Conservation (phyloP, 129 eudicot species). For the Apium graveolens region DNA sequence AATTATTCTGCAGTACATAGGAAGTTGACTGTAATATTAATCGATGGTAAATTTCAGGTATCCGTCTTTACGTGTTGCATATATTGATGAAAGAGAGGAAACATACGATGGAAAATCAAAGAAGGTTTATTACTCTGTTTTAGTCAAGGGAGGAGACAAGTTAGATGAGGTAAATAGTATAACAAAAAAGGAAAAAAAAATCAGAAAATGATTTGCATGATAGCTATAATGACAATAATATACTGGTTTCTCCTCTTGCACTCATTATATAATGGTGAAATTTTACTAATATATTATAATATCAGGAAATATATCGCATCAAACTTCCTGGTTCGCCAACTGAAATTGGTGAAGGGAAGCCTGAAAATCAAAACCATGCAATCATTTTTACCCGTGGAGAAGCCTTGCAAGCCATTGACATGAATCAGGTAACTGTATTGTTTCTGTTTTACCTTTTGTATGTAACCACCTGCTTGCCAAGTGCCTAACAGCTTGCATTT, state of each 20-base stretch:
- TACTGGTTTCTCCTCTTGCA: not conserved
- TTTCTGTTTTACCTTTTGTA: slow-evolving; percentile 13
- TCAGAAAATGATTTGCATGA: not conserved
- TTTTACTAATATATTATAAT: slow-evolving; percentile 5
- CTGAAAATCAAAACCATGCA: slow-evolving; percentile 99
- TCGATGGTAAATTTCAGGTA: slow-evolving; percentile 44
- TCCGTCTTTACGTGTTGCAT: slow-evolving; percentile 92
- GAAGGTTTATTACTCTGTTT: slow-evolving; percentile 86
- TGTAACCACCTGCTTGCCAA: slow-evolving; percentile 5
- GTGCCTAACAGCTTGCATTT: not conserved
- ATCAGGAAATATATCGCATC: slow-evolving; percentile 97
- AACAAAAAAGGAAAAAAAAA: not conserved
- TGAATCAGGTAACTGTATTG: slow-evolving; percentile 70
- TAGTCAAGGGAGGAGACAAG: slow-evolving; percentile 92
- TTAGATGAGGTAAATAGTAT: slow-evolving; percentile 68
- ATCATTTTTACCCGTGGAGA: slow-evolving; percentile 98
- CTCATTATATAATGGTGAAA: not conserved
- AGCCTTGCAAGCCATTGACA: slow-evolving; percentile 96
- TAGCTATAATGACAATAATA: not conserved
- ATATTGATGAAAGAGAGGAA: slow-evolving; percentile 87
- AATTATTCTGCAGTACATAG: not conserved
- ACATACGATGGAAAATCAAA: slow-evolving; percentile 36
- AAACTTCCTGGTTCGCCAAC: slow-evolving; percentile 97
- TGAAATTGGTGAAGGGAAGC: slow-evolving; percentile 94
- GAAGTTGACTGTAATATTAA: not conserved